These are phyloP conservation scores for Lactarius sp. DNA, from an alignment of 768 basidiomycete species.

Conservation along the genomic window DNA sequence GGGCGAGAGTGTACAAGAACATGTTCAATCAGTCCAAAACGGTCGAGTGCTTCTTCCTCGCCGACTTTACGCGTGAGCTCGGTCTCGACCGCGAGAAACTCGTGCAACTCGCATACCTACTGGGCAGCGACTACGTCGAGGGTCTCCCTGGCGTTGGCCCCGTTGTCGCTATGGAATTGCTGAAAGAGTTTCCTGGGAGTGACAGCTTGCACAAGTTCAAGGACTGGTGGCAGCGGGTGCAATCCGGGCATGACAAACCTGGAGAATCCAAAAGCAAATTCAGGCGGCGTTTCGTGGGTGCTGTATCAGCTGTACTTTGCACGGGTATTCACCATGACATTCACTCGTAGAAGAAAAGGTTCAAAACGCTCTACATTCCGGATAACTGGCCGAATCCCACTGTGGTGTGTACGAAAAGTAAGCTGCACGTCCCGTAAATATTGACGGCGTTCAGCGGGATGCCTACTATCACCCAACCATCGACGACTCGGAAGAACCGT, in stretches of 20 bases:
- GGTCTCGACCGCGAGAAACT: conserved; percentile 83
- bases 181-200: conserved; percentile 88
- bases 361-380: conserved; percentile 74
- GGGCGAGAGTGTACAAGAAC: conserved; percentile 93
- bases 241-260: conserved; percentile 79
- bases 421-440: background rate
- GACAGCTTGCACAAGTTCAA: conserved; percentile 83
- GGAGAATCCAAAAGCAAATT: conserved; percentile 73
- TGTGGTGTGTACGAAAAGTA: conserved; percentile 52
- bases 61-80: conserved; percentile 83
- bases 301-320: conserved; percentile 8
- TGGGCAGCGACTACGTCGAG: conserved; percentile 96
- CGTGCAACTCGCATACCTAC: conserved; percentile 84
- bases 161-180: conserved; percentile 91
- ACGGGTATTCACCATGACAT: background rate
- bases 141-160: conserved; percentile 91
- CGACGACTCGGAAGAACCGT: conserved; percentile 87
- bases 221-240: conserved; percentile 93
- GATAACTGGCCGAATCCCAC: conserved; percentile 89
- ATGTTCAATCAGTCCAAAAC: conserved; percentile 99
- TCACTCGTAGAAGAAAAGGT: conserved; percentile 73
- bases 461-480: conserved; percentile 92
- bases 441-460: conserved; percentile 52
- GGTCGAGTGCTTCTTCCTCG: conserved; percentile 87
- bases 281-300: conserved; percentile 78